Percentiles rank a stretch among this genome's conserved stretches.
These are phyloP conservation scores for Exutisphaerella laricina DNA, from an alignment of 2,329 filamentous ascomycete species.

Conservation along the genomic window DNA sequence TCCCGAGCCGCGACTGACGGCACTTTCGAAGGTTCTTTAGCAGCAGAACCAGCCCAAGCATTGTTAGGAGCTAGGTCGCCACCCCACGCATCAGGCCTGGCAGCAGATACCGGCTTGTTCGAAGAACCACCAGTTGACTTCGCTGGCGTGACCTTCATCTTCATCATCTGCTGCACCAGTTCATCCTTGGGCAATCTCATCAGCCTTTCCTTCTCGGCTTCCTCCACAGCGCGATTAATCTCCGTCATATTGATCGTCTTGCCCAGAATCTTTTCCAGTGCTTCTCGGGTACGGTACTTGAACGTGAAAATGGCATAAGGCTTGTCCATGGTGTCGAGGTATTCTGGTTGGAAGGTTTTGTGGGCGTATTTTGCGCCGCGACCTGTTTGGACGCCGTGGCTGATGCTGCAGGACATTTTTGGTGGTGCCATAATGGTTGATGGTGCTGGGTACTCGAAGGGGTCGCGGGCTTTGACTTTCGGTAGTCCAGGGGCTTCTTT, in stretches of 20 bases:
- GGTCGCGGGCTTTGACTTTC: slow-evolving; percentile 18
- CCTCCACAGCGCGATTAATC: slow-evolving; percentile 15
- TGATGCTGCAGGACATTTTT: slow-evolving; percentile 18
- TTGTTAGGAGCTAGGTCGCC: too few species aligned
- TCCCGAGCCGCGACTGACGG: too few species aligned
- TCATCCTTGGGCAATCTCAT: slow-evolving; percentile 30
- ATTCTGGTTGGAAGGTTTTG: slow-evolving; percentile 34
- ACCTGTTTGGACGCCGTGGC: slow-evolving; percentile 29
- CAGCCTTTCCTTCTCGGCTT: slow-evolving; percentile 21
- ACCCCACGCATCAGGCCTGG: background rate
- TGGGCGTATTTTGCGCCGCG: slow-evolving; percentile 38
- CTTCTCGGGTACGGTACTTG: slow-evolving; percentile 38
- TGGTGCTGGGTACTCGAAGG: slow-evolving; percentile 31
- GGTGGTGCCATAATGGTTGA: slow-evolving; percentile 24
- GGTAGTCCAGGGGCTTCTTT: background rate
- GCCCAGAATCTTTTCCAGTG: slow-evolving; percentile 34
- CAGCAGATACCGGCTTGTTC: slow-evolving; percentile 9
- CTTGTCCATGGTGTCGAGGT: slow-evolving; percentile 37
- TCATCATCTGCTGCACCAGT: slow-evolving; percentile 27
- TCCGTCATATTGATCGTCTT: slow-evolving; percentile 24
- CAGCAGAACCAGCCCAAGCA: too few species aligned
- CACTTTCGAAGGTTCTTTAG: too few species aligned
- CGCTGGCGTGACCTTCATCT: slow-evolving; percentile 5
- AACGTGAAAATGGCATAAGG: slow-evolving; percentile 47
- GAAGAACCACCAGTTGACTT: background rate